phyloP scores from a whole-genome alignment of 352 stramenopile species.

The Phytopythium litorale region DNA sequence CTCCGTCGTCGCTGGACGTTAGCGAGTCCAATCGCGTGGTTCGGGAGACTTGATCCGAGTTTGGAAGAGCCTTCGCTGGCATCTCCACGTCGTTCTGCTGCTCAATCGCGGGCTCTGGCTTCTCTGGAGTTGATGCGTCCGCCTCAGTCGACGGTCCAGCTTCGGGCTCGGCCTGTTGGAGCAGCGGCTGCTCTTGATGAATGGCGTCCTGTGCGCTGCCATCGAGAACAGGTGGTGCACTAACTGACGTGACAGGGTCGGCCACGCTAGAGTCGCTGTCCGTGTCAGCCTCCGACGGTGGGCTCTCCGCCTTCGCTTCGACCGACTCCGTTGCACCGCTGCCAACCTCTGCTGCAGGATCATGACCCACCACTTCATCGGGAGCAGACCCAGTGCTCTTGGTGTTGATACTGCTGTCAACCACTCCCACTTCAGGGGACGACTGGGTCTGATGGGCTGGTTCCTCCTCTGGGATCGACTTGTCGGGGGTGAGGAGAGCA shows the following conservation, averaged over 20 bases:
- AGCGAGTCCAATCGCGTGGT: not conserved
- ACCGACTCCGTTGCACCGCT: not conserved
- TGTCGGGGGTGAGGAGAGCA: not conserved
- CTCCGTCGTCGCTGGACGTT: slow-evolving; percentile 12
- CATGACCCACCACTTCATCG: not conserved
- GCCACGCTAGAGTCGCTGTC: not conserved
- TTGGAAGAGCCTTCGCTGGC: not conserved
- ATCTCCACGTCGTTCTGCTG: not conserved
- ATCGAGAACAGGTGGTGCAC: not conserved
- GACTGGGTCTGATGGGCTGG: not conserved
- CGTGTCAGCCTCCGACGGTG: not conserved
- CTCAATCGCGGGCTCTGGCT: not conserved
- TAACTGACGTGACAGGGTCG: not conserved
- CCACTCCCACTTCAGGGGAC: not conserved
- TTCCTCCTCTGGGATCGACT: not conserved
- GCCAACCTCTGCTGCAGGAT: not conserved
- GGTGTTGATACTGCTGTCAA: not conserved
- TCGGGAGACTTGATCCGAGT: not conserved
- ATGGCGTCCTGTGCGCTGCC: not conserved
- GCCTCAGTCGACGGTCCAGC: not conserved
- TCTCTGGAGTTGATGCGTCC: not conserved
- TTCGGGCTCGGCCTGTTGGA: not conserved
- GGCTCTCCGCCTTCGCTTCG: not conserved
- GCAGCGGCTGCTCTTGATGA: not conserved
- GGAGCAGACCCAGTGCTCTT: not conserved